These are phyloP conservation scores for Cyberlindnera americana DNA, from an alignment of 805 yeast species.

Conservation along the genomic window DNA sequence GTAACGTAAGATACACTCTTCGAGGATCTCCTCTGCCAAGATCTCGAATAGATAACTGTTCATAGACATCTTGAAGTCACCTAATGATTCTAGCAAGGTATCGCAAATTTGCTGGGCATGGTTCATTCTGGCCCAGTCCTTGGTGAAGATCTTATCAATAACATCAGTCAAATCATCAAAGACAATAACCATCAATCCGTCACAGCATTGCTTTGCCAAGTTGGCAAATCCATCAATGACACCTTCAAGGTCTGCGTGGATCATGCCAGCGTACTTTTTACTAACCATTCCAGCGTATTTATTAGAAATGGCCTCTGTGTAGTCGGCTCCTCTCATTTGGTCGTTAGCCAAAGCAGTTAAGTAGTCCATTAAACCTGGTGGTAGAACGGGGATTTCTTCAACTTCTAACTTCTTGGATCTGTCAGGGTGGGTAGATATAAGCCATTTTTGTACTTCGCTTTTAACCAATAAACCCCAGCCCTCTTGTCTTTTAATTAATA, in stretches of 20 bases:
- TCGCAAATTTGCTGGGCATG: slow-evolving; percentile 62
- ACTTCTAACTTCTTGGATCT: slow-evolving; percentile 21
- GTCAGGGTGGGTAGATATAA: slow-evolving; percentile 25
- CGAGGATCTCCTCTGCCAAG: slow-evolving; percentile 49
- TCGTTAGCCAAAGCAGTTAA: slow-evolving; percentile 82
- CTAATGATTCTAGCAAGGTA: slow-evolving; percentile 71
- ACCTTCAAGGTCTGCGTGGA: slow-evolving; percentile 53
- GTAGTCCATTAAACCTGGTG: slow-evolving; percentile 80
- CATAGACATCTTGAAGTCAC: slow-evolving; percentile 54
- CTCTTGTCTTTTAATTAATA: slow-evolving; percentile 57
- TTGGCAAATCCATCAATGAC: slow-evolving; percentile 79
- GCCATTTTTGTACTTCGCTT: slow-evolving; percentile 43
- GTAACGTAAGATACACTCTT: slow-evolving; percentile 48
- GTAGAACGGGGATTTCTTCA: slow-evolving; percentile 41
- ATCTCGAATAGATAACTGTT: slow-evolving; percentile 52
- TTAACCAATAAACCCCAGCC: slow-evolving; percentile 58
- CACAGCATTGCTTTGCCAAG: slow-evolving; percentile 63
- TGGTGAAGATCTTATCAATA: slow-evolving; percentile 58
- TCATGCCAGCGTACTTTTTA: slow-evolving; percentile 56
- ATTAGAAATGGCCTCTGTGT: slow-evolving; percentile 65
- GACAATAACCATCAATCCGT: slow-evolving; percentile 54
- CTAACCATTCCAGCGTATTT: slow-evolving; percentile 64
- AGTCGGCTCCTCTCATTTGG: slow-evolving; percentile 68
- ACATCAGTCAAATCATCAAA: slow-evolving; percentile 69
- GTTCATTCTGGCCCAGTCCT: slow-evolving; percentile 56